Conservation (phyloP, 208 protist species). For the Leishmania turanica region DNA sequence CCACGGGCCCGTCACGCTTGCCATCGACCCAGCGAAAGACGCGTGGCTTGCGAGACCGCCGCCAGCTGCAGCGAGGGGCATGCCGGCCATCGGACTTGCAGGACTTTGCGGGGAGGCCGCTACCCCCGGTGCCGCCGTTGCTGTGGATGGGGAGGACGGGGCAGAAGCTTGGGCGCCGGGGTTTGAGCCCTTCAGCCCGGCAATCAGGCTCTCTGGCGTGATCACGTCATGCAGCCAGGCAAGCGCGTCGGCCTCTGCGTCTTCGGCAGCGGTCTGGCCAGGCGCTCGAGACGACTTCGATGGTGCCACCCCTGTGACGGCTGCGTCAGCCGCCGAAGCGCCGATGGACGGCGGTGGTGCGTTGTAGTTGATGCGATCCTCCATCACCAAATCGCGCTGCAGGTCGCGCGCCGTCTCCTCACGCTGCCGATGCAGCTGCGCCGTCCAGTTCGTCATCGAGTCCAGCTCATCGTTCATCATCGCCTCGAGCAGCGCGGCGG, state of each 20-base stretch:
- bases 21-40: neutral
- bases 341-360: constrained; percentile 13
- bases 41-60: neutral
- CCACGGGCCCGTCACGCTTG: constrained; percentile 22
- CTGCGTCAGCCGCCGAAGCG: neutral
- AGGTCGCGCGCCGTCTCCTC: constrained; percentile 38
- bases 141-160: neutral
- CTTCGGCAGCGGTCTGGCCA: constrained; percentile 12
- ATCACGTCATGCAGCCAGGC: constrained; percentile 88
- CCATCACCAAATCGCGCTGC: constrained; percentile 49
- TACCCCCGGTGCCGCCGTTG: neutral
- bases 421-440: constrained; percentile 22
- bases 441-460: constrained; percentile 25
- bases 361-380: constrained; percentile 67
- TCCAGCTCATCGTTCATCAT: constrained; percentile 68
- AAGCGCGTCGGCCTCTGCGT: constrained; percentile 59
- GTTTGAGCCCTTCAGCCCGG: constrained; percentile 13
- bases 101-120: neutral
- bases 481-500: constrained; percentile 72
- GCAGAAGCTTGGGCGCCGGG: constrained; percentile 6
- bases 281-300: neutral
- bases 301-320: neutral
- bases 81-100: neutral
- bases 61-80: neutral
- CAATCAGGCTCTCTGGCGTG: constrained; percentile 47